Evolutionary conservation across 2,329 filamentous ascomycete genomes (phyloP), one percentile per base, ranked within the genome.

Genomic region (Plenodomus tracheiphilus): DNA sequence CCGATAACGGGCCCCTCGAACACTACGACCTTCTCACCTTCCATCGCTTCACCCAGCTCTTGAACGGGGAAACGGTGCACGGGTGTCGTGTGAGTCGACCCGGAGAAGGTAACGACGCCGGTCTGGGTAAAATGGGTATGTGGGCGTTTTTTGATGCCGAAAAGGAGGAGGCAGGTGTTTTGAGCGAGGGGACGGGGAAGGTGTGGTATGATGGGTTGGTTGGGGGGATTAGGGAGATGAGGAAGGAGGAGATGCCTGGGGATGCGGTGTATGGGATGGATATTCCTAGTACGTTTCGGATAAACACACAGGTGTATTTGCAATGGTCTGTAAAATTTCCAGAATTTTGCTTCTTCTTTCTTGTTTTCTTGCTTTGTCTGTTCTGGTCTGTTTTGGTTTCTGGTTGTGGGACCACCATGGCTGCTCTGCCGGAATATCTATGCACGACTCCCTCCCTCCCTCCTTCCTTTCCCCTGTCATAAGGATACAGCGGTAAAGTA

Each of bases 191-290:
- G 18, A 75, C 74, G 11, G 69, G 69, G 0, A 72, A 69, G 41
- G 50, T 77, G 4, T 76, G 75, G 75, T 77, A 75, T 53, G 72
- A 75, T 15, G 49, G 71, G 32, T 51, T 77, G 28, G 71, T 75
- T 0, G 74, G 72, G 0, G 75, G 73, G 0, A 42, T 75, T 20
- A 54, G 56, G 16, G 22, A 62, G 3, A 43, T 77, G 17, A 41
- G 32, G 0, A 39, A 62, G 20, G 45, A 57, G 0, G 65, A 73
- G 25, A 40, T 75, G 39, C 74, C 74, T 0, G 41, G 59, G 11
- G 70, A 62, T 4, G 68, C 71, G 1, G 59, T 61, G 8, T 75
- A 74, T 59, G 74, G 72, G 2, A 41, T 74, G 11, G 68, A 75
- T 19, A 59, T 65, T 19, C 53, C 61, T 13, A 60, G 51, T 6